phyloP scores from a whole-genome alignment of 495 filamentous ascomycete species.

The Tuber borchii region DNA sequence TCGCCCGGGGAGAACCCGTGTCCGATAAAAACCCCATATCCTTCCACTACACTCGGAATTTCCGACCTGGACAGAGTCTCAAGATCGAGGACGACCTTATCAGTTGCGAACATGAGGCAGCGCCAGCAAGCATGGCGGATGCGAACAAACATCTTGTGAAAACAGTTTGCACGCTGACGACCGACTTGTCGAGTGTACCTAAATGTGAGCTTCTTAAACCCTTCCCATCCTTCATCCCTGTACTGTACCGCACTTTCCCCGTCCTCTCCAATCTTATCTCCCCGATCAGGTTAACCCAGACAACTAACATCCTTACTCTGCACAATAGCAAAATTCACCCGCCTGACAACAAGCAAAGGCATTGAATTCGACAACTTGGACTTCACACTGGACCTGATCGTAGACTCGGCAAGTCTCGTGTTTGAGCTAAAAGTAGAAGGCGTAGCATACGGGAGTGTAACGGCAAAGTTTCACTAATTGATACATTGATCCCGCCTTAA shows the following conservation, averaged over 20 bases:
- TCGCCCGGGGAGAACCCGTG: conserved; percentile 56
- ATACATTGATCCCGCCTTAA: not conserved
- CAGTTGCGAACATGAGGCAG: conserved; percentile 58
- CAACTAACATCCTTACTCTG: not conserved
- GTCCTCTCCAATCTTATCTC: not conserved
- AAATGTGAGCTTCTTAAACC: conserved; percentile 50
- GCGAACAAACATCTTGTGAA: conserved; percentile 46
- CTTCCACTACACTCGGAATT: conserved; percentile 75
- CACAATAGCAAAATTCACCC: conserved; percentile 41
- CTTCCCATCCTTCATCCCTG: not conserved
- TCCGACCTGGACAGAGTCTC: conserved; percentile 59
- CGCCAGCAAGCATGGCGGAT: conserved; percentile 53
- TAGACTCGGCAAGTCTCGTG: conserved; percentile 62
- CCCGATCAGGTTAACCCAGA: not conserved
- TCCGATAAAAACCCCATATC: conserved; percentile 61
- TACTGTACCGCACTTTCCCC: not conserved
- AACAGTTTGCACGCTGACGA: conserved; percentile 69
- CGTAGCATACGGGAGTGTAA: conserved; percentile 63
- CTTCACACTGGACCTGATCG: conserved; percentile 68
- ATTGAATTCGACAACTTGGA: conserved; percentile 70
- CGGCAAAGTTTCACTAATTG: conserved; percentile 59
- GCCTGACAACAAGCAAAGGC: conserved; percentile 63
- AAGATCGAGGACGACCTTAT: conserved; percentile 69
- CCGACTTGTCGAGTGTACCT: conserved; percentile 63
- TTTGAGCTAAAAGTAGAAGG: conserved; percentile 71